Percentiles rank a stretch among this genome's conserved stretches.
phyloP scores from a whole-genome alignment of 345 rosid species.

The Ailanthus altissimus region DNA sequence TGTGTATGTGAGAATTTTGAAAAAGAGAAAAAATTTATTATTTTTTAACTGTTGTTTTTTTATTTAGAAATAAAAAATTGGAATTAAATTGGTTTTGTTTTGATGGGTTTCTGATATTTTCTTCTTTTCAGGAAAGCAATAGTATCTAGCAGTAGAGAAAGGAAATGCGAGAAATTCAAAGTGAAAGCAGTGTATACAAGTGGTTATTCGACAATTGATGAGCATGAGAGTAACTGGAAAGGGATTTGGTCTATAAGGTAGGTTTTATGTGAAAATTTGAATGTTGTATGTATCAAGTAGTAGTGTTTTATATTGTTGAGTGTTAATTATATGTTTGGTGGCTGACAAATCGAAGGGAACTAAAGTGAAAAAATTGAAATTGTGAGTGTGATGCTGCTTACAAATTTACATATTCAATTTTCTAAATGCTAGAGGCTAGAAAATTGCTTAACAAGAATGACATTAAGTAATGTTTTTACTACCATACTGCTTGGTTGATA shows the following conservation, averaged over 20 bases:
- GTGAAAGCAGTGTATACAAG: constrained; percentile 8
- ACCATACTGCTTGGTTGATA: neutral
- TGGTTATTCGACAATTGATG: constrained; percentile 8
- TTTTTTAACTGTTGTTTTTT: neutral
- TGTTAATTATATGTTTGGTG: neutral
- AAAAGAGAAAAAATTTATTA: neutral
- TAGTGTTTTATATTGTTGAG: neutral
- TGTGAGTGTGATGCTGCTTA: neutral
- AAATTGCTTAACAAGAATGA: neutral
- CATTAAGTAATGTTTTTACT: neutral
- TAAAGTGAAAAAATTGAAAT: neutral
- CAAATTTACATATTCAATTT: neutral
- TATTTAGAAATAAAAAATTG: neutral
- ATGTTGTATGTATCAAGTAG: neutral
- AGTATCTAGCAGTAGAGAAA: constrained; percentile 2
- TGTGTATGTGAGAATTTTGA: neutral
- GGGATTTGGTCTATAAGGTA: constrained; percentile 28
- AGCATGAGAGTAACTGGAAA: constrained; percentile 14
- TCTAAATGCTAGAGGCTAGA: neutral
- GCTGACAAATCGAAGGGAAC: neutral
- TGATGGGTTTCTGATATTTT: neutral
- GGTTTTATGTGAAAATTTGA: neutral
- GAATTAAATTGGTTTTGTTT: neutral
- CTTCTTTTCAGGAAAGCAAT: constrained; percentile 9
- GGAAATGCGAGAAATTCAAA: neutral